Evolutionary conservation across 2,329 filamentous ascomycete species (phyloP).

Genomic region (Lecanosticta acicola): DNA sequence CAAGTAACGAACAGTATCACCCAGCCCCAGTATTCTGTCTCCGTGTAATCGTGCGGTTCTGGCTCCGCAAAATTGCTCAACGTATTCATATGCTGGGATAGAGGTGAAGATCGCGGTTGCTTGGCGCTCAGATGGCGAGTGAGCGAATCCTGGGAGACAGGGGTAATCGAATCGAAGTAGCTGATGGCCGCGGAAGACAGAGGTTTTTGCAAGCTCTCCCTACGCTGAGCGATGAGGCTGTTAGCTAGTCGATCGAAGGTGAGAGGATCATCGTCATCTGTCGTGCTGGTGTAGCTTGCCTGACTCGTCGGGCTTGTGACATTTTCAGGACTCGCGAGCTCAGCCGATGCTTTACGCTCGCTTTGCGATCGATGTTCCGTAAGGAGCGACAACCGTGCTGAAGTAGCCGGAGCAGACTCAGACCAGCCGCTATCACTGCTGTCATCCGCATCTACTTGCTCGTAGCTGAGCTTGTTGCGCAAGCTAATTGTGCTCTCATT

Average conservation of each 20-base stretch:
- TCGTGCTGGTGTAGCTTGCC: constrained; percentile 63
- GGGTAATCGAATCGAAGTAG: constrained; percentile 25
- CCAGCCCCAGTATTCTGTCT: constrained; percentile 99
- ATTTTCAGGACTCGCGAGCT: constrained; percentile 28
- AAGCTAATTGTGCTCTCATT: constrained; percentile 11
- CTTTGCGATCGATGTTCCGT: constrained; percentile 21
- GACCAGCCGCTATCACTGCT: constrained; percentile 29
- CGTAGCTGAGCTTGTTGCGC: constrained; percentile 35
- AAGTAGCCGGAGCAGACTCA: constrained; percentile 26
- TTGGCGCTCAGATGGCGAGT: constrained; percentile 17
- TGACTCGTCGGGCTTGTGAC: constrained; percentile 42
- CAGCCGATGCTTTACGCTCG: constrained; percentile 10
- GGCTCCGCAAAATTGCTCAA: constrained; percentile 15
- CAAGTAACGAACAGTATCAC: constrained; percentile 85
- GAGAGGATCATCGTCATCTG: constrained; percentile 74
- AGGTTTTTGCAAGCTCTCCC: constrained; percentile 16
- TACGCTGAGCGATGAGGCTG: constrained; percentile 12
- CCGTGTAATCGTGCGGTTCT: constrained; percentile 80
- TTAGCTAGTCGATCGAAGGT: constrained; percentile 49
- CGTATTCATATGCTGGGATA: constrained; percentile 24
- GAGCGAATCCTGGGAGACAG: constrained; percentile 13
- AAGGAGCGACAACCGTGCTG: constrained; percentile 26
- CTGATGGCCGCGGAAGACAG: constrained; percentile 21
- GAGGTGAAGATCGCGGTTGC: constrained; percentile 20
- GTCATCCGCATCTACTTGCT: constrained; percentile 29